Evolutionary conservation across 257 asterid species (phyloP), one percentile per base, ranked within the genome.

Genomic region (Nicotiana knightiana): DNA sequence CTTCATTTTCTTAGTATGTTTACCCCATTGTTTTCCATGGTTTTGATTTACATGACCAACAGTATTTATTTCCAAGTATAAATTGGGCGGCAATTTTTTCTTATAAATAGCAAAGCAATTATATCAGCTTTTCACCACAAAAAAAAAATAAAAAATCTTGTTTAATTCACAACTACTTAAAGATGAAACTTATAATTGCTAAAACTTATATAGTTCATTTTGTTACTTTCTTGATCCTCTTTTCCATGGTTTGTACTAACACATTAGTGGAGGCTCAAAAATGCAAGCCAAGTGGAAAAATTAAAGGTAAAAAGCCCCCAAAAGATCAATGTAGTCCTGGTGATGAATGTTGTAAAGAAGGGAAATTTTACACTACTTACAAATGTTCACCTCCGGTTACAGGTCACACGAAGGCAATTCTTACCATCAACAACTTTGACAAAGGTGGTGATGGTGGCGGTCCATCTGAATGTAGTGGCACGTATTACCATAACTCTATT

Each of bases 391-490:
- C 88, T 21, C 81, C 83, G 8, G 71, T 75, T 64, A 18, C 84
- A 9, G n/a, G 30, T 26, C 82, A 39, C 39, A 84, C 87, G 0
- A 86, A 86, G 37, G 89, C 91, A 9, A 53, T 85, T 79, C 84
- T 88, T 3, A 86, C 76, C 26, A 76, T 88, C 0, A 84, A 83
- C 33, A 24, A 85, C 43, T 88, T 88, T 15, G 87, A 83, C 32
- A 43, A 81, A 28, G 89, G 87, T 11, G 89, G 87, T 58, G 90
- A 87, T 55, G 88, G 88, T 6, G 77, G 82, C 3, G 32, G 70
- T 30, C 88, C 89, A 48, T 84, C 91, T 21, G 85, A 83, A 58
- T 88, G 88, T 21, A 89, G 87, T 30, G 64, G 85, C 30, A 84
- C 61, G 61, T 79, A 80, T 18, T 87, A 88, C 83, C 83, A 89